Conservation (phyloP, 2,329 filamentous ascomycete species). For the Ascochyta viciae-villosae region DNA sequence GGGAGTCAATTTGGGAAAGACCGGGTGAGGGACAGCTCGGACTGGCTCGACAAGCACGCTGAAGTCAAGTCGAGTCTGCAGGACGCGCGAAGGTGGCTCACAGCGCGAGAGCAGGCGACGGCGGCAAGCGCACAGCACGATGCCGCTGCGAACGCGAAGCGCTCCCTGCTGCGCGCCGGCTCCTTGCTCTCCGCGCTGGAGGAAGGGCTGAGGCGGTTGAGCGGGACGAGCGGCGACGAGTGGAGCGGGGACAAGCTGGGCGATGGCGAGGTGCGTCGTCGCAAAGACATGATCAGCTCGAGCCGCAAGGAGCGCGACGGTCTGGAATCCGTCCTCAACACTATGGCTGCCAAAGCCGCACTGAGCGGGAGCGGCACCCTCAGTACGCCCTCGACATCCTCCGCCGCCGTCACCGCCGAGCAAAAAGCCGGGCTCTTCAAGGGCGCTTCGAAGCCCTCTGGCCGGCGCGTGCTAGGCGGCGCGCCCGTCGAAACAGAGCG, state of each 20-base stretch:
- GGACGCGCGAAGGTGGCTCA: constrained; percentile 70
- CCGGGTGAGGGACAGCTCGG: constrained; percentile 57
- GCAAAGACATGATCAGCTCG: constrained; percentile 73
- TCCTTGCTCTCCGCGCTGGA: constrained; percentile 69
- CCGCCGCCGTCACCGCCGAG: constrained; percentile 42
- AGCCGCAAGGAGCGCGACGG: constrained; percentile 78
- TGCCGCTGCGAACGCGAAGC: constrained; percentile 76
- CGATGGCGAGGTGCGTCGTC: constrained; percentile 75
- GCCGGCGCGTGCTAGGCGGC: constrained; percentile 74
- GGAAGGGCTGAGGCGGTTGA: constrained; percentile 63
- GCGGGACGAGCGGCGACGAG: constrained; percentile 46
- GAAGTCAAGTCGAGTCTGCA: constrained; percentile 77
- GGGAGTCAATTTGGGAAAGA: constrained; percentile 49
- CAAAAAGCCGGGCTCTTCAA: constrained; percentile 49
- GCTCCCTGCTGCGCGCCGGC: constrained; percentile 72
- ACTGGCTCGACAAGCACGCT: constrained; percentile 78
- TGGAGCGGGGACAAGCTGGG: constrained; percentile 62
- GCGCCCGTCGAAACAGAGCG: constrained; percentile 77
- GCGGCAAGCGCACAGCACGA: constrained; percentile 69
- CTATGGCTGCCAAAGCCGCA: constrained; percentile 61
- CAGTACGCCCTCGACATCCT: constrained; percentile 37
- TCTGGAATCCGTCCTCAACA: constrained; percentile 74
- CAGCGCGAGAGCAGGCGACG: constrained; percentile 69
- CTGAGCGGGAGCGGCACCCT: constrained; percentile 46
- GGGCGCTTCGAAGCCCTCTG: constrained; percentile 36